Percentiles rank a stretch among this genome's conserved stretches.
These are phyloP conservation scores for Hirsutella rhossiliensis DNA, from an alignment of 2,329 filamentous ascomycete species.

Conservation along the genomic window DNA sequence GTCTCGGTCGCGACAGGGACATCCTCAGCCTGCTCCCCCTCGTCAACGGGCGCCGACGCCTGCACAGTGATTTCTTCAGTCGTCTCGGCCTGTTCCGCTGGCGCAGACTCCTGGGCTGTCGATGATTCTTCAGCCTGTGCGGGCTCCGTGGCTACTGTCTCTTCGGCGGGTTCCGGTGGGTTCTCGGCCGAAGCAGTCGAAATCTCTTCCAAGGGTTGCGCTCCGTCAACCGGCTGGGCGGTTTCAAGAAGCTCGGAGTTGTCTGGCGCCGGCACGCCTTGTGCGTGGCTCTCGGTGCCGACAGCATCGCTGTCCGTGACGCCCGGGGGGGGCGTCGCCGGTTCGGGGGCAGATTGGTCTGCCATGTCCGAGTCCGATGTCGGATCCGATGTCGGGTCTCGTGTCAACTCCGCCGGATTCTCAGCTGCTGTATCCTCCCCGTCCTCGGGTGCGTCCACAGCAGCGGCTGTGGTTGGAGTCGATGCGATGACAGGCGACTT, in stretches of 20 bases:
- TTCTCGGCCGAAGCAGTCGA: neutral
- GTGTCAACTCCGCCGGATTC: neutral
- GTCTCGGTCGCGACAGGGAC: too few species aligned
- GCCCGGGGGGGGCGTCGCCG: neutral
- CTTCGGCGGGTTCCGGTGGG: neutral
- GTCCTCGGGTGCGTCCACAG: too few species aligned
- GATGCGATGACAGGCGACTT: conserved; percentile 4
- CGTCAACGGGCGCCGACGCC: too few species aligned
- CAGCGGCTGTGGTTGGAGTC: too few species aligned
- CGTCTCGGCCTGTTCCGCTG: too few species aligned
- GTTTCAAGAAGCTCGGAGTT: neutral
- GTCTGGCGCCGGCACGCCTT: neutral
- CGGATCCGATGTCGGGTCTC: neutral
- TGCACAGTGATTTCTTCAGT: too few species aligned
- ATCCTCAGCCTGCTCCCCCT: too few species aligned
- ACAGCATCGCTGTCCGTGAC: neutral
- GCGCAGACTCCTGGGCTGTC: neutral
- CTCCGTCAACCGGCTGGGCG: neutral
- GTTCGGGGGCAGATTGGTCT: neutral
- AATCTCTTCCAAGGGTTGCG: neutral
- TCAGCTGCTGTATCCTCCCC: neutral
- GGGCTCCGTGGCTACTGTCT: too few species aligned
- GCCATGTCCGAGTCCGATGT: neutral
- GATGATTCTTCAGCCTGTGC: too few species aligned
- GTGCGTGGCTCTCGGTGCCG: neutral